Evolutionary conservation across 495 filamentous ascomycete species (phyloP).

Genomic region (Lasiosphaeria hispida): DNA sequence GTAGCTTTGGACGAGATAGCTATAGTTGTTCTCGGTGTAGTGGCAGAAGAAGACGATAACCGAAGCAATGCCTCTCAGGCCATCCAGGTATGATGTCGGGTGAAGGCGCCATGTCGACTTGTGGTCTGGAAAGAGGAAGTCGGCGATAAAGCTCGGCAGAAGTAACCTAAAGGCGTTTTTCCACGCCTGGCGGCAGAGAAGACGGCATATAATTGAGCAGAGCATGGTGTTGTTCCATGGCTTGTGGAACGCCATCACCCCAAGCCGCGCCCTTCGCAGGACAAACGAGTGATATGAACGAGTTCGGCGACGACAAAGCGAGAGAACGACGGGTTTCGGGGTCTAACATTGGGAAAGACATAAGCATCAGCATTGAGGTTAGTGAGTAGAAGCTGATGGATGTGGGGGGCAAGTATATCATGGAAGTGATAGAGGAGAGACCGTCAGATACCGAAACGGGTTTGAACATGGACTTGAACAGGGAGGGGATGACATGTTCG

Average conservation of each 20-base stretch:
- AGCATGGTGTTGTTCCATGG: constrained; percentile 6
- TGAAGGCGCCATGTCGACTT: constrained; percentile 30
- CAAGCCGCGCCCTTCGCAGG: background rate
- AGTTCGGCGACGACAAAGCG: too few species aligned
- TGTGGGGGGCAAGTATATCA: too few species aligned
- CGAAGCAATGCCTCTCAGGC: constrained; percentile 54
- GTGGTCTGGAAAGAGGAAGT: constrained; percentile 31
- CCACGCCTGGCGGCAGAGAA: background rate
- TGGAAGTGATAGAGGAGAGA: too few species aligned
- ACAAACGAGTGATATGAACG: too few species aligned
- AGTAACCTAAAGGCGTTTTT: constrained; percentile 24
- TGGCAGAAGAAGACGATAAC: constrained; percentile 53
- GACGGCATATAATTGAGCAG: background rate
- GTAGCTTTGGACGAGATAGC: constrained; percentile 35
- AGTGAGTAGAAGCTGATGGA: too few species aligned
- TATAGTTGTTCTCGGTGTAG: constrained; percentile 45
- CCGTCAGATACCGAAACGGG: too few species aligned
- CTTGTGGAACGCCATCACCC: constrained; percentile 2
- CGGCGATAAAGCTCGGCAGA: constrained; percentile 34
- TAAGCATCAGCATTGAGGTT: too few species aligned
- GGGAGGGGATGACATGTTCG: too few species aligned
- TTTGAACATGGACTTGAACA: too few species aligned
- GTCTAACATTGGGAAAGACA: too few species aligned
- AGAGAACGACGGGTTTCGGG: too few species aligned
- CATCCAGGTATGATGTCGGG: constrained; percentile 53